phyloP scores from a whole-genome alignment of 2,329 filamentous ascomycete genomes.

The Sporothrix sp. region DNA sequence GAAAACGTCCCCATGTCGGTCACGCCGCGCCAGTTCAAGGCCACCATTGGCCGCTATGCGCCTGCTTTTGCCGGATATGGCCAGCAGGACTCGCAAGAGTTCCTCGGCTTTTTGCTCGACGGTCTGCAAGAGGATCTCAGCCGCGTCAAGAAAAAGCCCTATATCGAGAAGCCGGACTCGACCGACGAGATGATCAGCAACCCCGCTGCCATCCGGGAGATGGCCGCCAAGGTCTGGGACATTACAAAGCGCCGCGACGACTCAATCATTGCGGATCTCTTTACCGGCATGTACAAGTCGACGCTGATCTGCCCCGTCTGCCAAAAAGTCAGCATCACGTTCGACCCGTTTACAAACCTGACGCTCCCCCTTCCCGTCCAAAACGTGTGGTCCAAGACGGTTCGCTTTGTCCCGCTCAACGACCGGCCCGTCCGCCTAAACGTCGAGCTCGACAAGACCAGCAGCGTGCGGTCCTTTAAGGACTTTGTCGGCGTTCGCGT shows the following conservation, averaged over 20 bases:
- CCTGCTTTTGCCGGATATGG: constrained; percentile 87
- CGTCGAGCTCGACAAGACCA: constrained; percentile 72
- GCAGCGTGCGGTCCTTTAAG: constrained; percentile 58
- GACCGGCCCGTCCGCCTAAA: constrained; percentile 60
- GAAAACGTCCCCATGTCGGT: constrained; percentile 58
- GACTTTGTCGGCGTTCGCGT: constrained; percentile 58
- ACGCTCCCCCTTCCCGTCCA: constrained; percentile 85
- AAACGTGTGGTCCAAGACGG: constrained; percentile 63
- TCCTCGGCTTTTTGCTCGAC: constrained; percentile 88
- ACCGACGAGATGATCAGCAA: constrained; percentile 92
- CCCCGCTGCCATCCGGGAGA: constrained; percentile 65
- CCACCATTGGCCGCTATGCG: constrained; percentile 67
- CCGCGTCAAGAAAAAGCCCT: constrained; percentile 88
- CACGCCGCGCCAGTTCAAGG: constrained; percentile 73
- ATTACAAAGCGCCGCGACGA: constrained; percentile 90
- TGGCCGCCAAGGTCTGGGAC: constrained; percentile 82
- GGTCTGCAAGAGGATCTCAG: constrained; percentile 93
- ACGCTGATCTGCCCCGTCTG: constrained; percentile 87
- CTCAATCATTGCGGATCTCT: constrained; percentile 89
- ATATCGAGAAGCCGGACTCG: constrained; percentile 94
- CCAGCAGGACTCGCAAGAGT: constrained; percentile 96
- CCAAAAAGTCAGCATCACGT: constrained; percentile 94
- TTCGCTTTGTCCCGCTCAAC: constrained; percentile 70
- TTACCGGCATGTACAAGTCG: constrained; percentile 97
- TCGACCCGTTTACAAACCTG: constrained; percentile 93